These are phyloP conservation scores for Clarireedia hainanense DNA, from an alignment of 2,329 filamentous ascomycete species.

Conservation along the genomic window DNA sequence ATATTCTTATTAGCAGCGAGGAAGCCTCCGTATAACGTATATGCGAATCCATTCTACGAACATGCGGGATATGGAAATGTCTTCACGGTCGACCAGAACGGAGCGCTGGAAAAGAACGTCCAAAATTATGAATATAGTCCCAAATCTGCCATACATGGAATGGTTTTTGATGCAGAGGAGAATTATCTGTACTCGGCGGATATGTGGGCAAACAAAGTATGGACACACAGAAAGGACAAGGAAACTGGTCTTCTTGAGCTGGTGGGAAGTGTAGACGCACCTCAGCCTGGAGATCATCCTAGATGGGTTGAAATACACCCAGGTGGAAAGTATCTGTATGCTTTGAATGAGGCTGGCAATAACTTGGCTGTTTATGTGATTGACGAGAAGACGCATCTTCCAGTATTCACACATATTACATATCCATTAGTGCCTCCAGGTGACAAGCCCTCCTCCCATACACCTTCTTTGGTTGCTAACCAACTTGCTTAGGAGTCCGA, in stretches of 20 bases:
- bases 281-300: slow-evolving; percentile 65
- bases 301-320: slow-evolving; percentile 84
- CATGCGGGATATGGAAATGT: slow-evolving; percentile 76
- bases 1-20: slow-evolving; percentile 81
- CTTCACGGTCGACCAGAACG: slow-evolving; percentile 51
- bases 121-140: slow-evolving; percentile 68
- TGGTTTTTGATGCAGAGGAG: slow-evolving; percentile 70
- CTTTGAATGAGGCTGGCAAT: slow-evolving; percentile 85
- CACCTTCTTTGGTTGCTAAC: background rate
- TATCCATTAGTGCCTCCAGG: slow-evolving; percentile 77
- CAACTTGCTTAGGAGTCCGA: slow-evolving; percentile 16
- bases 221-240: slow-evolving; percentile 69
- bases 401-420: slow-evolving; percentile 67
- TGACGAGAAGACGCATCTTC: slow-evolving; percentile 63
- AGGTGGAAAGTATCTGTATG: slow-evolving; percentile 71
- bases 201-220: slow-evolving; percentile 70
- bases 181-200: slow-evolving; percentile 74
- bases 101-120: slow-evolving; percentile 53
- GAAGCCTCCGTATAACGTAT: slow-evolving; percentile 72
- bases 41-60: slow-evolving; percentile 86
- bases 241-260: slow-evolving; percentile 56
- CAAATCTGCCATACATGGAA: slow-evolving; percentile 68
- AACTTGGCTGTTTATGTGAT: slow-evolving; percentile 74
- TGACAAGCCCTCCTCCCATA: slow-evolving; percentile 28
- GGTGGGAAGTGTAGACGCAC: slow-evolving; percentile 66